Percentiles rank a stretch among this genome's conserved stretches.
Conservation (phyloP, 1,139 yeast genomes). For the Yamadazyma spencermartinsiae region DNA sequence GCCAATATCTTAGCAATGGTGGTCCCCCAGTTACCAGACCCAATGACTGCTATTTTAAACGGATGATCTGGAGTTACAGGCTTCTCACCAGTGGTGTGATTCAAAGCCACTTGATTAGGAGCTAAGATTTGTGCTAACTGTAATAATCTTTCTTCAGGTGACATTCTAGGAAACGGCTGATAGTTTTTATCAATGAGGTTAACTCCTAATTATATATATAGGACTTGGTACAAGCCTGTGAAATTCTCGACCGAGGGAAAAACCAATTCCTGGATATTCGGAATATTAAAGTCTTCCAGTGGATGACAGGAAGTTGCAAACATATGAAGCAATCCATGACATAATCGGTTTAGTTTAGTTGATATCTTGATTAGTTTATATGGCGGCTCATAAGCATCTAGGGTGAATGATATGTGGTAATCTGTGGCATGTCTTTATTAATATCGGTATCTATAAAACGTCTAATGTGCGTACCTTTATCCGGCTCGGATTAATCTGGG, state of each 20-base stretch:
- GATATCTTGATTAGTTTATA: too few relatives aligned
- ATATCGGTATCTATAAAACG: too few relatives aligned
- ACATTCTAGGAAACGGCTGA: constrained; percentile 9
- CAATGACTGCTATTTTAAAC: constrained; percentile 43
- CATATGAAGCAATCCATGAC: background rate
- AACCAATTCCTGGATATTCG: background rate
- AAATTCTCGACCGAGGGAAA: background rate
- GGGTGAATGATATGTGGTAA: background rate
- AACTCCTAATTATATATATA: background rate
- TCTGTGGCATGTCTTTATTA: background rate
- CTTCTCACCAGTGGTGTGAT: constrained; percentile 15
- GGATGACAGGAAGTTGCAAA: background rate
- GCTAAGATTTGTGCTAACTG: constrained; percentile 39
- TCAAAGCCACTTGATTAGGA: constrained; percentile 19
- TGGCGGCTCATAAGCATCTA: background rate
- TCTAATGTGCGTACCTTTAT: background rate
- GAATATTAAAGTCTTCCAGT: background rate
- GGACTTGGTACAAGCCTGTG: constrained; percentile 1
- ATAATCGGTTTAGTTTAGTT: background rate
- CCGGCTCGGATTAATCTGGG: constrained; percentile 3
- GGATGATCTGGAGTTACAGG: constrained; percentile 31
- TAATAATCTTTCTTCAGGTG: constrained; percentile 37
- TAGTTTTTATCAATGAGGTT: background rate
- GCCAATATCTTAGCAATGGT: constrained; percentile 49
- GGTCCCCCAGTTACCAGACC: constrained; percentile 54